phyloP scores from a whole-genome alignment of 1,139 yeast species.

The Zhuliangozyma blackwelliae region DNA sequence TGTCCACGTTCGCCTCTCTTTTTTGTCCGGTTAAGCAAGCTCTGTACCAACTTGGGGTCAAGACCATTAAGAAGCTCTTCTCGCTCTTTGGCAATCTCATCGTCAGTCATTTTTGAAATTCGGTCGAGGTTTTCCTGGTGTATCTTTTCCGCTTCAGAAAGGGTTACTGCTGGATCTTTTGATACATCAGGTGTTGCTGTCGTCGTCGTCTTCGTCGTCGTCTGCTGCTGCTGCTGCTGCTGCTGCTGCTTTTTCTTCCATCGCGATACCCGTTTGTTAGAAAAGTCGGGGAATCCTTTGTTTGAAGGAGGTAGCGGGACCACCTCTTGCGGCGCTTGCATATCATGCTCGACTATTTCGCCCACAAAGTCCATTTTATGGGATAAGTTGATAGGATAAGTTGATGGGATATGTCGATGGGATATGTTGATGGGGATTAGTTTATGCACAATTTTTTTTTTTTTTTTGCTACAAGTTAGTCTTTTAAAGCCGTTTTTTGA shows the following conservation, averaged over 20 bases:
- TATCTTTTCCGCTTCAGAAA: slow-evolving; percentile 61
- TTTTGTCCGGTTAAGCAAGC: slow-evolving; percentile 44
- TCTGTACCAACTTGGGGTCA: slow-evolving; percentile 65
- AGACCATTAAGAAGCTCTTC: slow-evolving; percentile 62
- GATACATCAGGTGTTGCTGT: not conserved
- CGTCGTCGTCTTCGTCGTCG: not conserved
- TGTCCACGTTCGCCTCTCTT: slow-evolving; percentile 20
- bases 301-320: slow-evolving; percentile 10
- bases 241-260: slow-evolving; percentile 16
- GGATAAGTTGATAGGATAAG: too few relatives aligned
- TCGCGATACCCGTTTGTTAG: slow-evolving; percentile 20
- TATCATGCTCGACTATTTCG: slow-evolving; percentile 70
- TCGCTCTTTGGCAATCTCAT: slow-evolving; percentile 61
- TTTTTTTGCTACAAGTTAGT: too few relatives aligned
- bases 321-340: slow-evolving; percentile 26
- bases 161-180: not conserved
- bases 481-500: slow-evolving; percentile 12
- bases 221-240: not conserved
- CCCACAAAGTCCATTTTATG: slow-evolving; percentile 62
- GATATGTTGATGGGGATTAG: too few relatives aligned
- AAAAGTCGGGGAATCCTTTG: slow-evolving; percentile 44
- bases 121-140: slow-evolving; percentile 70
- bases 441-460: too few relatives aligned
- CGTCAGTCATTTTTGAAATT: slow-evolving; percentile 59
- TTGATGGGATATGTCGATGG: too few relatives aligned